phyloP scores from a whole-genome alignment of 2,329 filamentous ascomycete genomes.

The Xylaria sp. region DNA sequence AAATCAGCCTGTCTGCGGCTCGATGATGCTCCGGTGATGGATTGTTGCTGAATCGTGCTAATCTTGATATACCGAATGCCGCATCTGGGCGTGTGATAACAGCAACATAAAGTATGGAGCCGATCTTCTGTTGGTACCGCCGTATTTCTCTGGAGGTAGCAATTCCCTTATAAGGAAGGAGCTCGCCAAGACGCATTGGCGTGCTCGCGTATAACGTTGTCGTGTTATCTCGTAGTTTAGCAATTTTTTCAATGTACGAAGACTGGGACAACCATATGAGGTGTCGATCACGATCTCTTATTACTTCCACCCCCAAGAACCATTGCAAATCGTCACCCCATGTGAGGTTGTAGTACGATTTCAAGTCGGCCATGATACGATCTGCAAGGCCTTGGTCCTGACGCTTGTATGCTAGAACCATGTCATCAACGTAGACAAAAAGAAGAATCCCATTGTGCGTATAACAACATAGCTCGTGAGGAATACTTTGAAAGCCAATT shows the following conservation, averaged over 20 bases:
- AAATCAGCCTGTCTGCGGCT: neutral
- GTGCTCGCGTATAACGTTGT: too few species aligned
- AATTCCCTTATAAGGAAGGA: neutral
- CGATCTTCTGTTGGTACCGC: neutral
- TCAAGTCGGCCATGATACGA: too few species aligned
- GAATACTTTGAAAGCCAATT: neutral
- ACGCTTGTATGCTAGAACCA: neutral
- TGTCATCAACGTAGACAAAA: neutral
- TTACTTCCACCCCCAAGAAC: neutral
- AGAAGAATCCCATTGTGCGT: neutral
- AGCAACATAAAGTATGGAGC: neutral
- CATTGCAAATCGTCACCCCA: neutral
- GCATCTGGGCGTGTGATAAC: neutral
- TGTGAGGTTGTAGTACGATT: neutral
- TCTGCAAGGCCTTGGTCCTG: too few species aligned
- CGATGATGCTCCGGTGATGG: neutral
- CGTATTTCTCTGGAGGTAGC: neutral
- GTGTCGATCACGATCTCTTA: neutral
- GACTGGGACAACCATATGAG: neutral
- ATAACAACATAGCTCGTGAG: neutral
- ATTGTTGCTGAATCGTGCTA: neutral
- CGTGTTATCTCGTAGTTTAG: neutral
- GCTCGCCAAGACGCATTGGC: neutral
- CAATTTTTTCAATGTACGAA: conserved; percentile 5
- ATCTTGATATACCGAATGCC: neutral